Conservation (phyloP, 148 eudicot genomes). For the Gaultheria prostrata region DNA sequence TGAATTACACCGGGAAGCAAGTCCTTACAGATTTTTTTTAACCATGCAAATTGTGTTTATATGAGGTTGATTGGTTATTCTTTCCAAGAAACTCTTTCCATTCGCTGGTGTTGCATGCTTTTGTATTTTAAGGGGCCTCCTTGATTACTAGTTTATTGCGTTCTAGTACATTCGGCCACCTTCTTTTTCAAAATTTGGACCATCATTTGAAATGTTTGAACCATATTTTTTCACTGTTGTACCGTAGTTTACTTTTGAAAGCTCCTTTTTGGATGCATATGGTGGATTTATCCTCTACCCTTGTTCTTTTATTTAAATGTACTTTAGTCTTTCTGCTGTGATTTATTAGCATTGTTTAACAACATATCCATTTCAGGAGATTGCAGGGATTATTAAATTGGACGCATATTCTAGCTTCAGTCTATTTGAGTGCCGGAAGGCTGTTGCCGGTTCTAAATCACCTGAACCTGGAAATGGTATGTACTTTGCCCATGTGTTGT, state of each 20-base stretch:
- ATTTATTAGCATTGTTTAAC: conserved; percentile 18
- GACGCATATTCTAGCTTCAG: conserved; percentile 84
- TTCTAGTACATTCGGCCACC: neutral
- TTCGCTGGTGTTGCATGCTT: neutral
- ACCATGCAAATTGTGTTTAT: neutral
- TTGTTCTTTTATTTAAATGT: neutral
- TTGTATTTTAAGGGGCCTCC: neutral
- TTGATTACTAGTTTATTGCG: neutral
- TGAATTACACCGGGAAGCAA: neutral
- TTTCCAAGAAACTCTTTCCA: neutral
- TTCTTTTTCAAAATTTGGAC: neutral
- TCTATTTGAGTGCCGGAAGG: conserved; percentile 88
- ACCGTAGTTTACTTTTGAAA: conserved; percentile 3
- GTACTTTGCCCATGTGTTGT: conserved; percentile 1
- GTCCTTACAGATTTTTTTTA: neutral
- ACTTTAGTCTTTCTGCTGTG: neutral
- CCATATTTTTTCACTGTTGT: neutral
- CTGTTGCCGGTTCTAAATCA: conserved; percentile 78
- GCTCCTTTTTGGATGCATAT: neutral
- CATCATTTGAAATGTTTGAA: neutral
- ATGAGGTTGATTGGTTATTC: neutral
- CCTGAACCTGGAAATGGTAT: conserved; percentile 92
- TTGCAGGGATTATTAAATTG: conserved; percentile 85
- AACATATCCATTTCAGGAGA: conserved; percentile 57
- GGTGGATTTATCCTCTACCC: neutral